phyloP scores from a whole-genome alignment of 768 basidiomycete genomes.

The Podaxis sp. region DNA sequence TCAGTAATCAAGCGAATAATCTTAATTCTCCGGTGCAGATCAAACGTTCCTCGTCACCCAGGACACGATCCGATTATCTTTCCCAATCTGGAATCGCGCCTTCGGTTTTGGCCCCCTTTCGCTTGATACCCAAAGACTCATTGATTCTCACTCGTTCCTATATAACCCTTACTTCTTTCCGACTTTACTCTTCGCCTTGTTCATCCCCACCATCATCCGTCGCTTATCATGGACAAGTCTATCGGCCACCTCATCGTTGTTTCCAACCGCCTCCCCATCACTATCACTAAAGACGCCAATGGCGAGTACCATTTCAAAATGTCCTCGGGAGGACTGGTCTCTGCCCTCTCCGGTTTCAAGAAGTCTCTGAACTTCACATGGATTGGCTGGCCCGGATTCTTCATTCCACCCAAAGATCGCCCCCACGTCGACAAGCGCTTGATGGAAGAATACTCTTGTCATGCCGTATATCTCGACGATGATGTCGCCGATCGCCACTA shows the following conservation, averaged over 20 bases:
- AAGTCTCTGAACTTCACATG: constrained; percentile 97
- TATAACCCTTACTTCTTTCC: constrained; percentile 20
- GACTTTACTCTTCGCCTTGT: background rate
- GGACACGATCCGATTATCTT: constrained; percentile 26
- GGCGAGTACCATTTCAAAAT: constrained; percentile 99
- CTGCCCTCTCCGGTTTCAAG: constrained; percentile 96
- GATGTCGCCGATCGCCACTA: constrained; percentile 98
- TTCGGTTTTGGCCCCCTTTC: constrained; percentile 26
- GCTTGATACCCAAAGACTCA: constrained; percentile 19
- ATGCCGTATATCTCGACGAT: constrained; percentile 97
- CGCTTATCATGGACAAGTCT: constrained; percentile 26
- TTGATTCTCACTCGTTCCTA: constrained; percentile 18
- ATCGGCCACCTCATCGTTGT: constrained; percentile 88
- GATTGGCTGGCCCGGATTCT: constrained; percentile 95
- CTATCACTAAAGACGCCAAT: constrained; percentile 88
- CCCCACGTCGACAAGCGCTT: constrained; percentile 87
- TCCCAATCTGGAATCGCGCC: constrained; percentile 33
- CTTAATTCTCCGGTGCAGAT: constrained; percentile 10
- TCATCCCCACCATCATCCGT: constrained; percentile 13
- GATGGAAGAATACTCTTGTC: constrained; percentile 93
- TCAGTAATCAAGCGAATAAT: background rate
- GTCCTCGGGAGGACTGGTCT: constrained; percentile 97
- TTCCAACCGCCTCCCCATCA: constrained; percentile 92
- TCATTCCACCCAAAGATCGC: constrained; percentile 93
- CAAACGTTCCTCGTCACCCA: constrained; percentile 28